Conservation (phyloP, 768 basidiomycete genomes). For the Suillus hirtellus region DNA sequence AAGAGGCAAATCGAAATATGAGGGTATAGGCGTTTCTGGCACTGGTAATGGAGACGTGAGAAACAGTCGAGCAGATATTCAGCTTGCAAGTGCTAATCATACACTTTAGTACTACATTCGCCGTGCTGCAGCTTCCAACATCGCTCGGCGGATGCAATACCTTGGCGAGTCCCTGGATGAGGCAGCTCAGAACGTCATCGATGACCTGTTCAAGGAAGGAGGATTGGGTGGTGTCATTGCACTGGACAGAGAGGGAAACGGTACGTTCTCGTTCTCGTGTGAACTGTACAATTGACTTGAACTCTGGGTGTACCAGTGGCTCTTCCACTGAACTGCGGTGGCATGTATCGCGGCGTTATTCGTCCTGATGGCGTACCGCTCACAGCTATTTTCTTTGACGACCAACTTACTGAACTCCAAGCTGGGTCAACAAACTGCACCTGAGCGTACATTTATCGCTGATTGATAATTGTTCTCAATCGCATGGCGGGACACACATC, state of each 20-base stretch:
- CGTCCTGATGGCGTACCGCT: conserved; percentile 65
- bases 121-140: conserved; percentile 60
- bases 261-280: conserved; percentile 36
- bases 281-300: not conserved
- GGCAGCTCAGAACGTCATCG: conserved; percentile 56
- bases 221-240: conserved; percentile 78
- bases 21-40: conserved; percentile 74
- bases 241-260: conserved; percentile 67
- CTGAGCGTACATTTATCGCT: not conserved
- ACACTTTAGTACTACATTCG: conserved; percentile 72
- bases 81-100: conserved; percentile 10
- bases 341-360: conserved; percentile 84
- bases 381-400: conserved; percentile 79
- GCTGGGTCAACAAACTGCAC: not conserved
- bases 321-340: conserved; percentile 71
- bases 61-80: conserved; percentile 12
- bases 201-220: conserved; percentile 56
- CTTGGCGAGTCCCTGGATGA: conserved; percentile 53
- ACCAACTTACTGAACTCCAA: conserved; percentile 38
- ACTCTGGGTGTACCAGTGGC: conserved; percentile 48
- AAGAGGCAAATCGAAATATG: conserved; percentile 31
- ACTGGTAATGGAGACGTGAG: conserved; percentile 85
- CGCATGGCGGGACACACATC: not conserved
- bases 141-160: conserved; percentile 67
- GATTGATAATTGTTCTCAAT: not conserved